These are phyloP conservation scores for Solanum lycopersicoides DNA, from an alignment of 257 asterid species.

Conservation along the genomic window DNA sequence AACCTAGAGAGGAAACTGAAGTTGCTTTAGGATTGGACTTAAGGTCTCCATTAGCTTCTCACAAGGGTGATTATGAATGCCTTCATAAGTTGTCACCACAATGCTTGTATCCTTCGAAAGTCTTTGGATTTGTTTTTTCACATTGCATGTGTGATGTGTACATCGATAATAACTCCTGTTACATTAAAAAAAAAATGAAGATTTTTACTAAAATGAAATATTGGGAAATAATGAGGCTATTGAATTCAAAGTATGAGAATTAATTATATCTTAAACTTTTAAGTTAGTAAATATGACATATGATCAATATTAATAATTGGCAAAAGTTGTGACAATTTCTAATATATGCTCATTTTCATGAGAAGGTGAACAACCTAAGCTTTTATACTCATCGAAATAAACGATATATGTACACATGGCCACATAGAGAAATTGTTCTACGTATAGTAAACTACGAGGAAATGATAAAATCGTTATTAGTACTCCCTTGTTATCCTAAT, in stretches of 20 bases:
- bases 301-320: neutral
- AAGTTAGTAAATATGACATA: neutral
- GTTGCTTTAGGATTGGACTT: conserved; percentile 86
- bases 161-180: conserved; percentile 93
- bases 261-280: neutral
- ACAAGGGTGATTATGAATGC: conserved; percentile 91
- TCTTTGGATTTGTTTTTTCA: conserved; percentile 92
- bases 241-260: neutral
- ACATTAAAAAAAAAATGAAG: neutral
- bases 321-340: neutral
- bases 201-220: neutral
- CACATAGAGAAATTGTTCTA: neutral
- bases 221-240: neutral
- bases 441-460: neutral
- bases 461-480: neutral
- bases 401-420: neutral
- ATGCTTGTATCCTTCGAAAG: conserved; percentile 64
- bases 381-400: neutral
- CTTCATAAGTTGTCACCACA: conserved; percentile 89
- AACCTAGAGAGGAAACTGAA: conserved; percentile 83
- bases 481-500: too few species aligned
- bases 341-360: neutral
- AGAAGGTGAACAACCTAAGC: neutral
- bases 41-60: conserved; percentile 89
- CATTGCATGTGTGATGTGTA: conserved; percentile 94